These are phyloP conservation scores for Suhomyces chickasaworum DNA, from an alignment of 1,139 yeast genomes.

Conservation along the genomic window DNA sequence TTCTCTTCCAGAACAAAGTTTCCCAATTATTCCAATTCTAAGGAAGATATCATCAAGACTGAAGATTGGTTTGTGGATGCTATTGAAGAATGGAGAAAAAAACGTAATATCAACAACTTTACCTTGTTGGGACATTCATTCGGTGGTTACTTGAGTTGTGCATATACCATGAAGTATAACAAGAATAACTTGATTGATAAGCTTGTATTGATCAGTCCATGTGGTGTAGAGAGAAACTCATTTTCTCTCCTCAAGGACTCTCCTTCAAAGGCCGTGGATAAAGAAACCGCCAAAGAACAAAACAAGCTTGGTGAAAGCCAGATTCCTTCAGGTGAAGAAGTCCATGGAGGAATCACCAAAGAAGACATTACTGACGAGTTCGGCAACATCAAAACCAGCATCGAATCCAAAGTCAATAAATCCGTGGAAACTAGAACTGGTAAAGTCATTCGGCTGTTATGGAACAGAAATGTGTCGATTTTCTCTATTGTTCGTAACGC, in stretches of 20 bases:
- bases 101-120: constrained; percentile 57
- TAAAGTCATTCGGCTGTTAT: constrained; percentile 31
- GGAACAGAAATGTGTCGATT: constrained; percentile 44
- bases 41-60: constrained; percentile 41
- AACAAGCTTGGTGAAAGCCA: constrained; percentile 17
- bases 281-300: constrained; percentile 17
- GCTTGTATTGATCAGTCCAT: constrained; percentile 48
- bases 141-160: constrained; percentile 85
- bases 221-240: constrained; percentile 45
- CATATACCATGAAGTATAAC: constrained; percentile 71
- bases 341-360: constrained; percentile 5
- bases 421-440: constrained; percentile 22
- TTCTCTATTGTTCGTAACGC: constrained; percentile 36
- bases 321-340: constrained; percentile 12
- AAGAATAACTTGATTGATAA: constrained; percentile 36
- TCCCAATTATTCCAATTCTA: constrained; percentile 36
- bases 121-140: constrained; percentile 87
- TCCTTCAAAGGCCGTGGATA: constrained; percentile 17
- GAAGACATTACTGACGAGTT: constrained; percentile 1
- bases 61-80: constrained; percentile 80
- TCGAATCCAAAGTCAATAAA: constrained; percentile 11
- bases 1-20: constrained; percentile 45
- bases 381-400: constrained; percentile 4
- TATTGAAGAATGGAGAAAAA: constrained; percentile 79
- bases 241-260: constrained; percentile 30